Percentiles rank a stretch among this genome's conserved stretches.
phyloP scores from a whole-genome alignment of 306 rosid genomes.

The Elaeagnus macrophylla region DNA sequence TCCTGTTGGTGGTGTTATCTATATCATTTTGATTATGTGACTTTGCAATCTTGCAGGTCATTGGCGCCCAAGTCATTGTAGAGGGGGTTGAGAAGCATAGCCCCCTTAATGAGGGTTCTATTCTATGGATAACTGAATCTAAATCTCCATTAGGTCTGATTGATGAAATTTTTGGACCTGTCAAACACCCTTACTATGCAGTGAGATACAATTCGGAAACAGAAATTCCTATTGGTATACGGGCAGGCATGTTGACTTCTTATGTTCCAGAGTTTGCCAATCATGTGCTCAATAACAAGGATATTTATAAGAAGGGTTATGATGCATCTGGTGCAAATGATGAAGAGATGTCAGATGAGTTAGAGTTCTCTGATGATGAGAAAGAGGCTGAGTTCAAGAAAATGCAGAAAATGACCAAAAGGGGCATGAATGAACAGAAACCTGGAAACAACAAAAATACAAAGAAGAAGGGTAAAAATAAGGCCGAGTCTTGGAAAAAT shows the following conservation, averaged over 20 bases:
- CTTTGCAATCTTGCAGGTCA: conserved; percentile 36
- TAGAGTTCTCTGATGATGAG: conserved; percentile 92
- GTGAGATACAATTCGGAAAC: conserved; percentile 75
- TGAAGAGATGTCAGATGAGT: conserved; percentile 66
- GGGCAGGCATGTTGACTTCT: conserved; percentile 48
- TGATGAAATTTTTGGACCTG: conserved; percentile 95
- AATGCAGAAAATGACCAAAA: conserved; percentile 43
- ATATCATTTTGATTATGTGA: conserved; percentile 13
- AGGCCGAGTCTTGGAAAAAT: conserved; percentile 20
- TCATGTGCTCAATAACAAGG: conserved; percentile 62
- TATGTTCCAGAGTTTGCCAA: conserved; percentile 70
- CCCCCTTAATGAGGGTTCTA: conserved; percentile 80
- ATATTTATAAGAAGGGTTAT: conserved; percentile 74
- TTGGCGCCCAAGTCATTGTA: conserved; percentile 67
- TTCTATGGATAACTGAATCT: conserved; percentile 75
- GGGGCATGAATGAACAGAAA: conserved; percentile 48
- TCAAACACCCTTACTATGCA: conserved; percentile 65
- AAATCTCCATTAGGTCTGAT: conserved; percentile 62
- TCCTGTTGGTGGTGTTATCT: conserved; percentile 4
- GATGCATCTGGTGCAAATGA: conserved; percentile 87
- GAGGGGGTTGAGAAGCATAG: conserved; percentile 79
- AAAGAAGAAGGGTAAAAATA: conserved; percentile 25
- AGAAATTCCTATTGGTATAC: conserved; percentile 58
- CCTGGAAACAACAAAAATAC: conserved; percentile 32
- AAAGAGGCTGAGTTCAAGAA: conserved; percentile 74